phyloP scores from a whole-genome alignment of 2,329 filamentous ascomycete genomes.

The Leptographium procerum region DNA sequence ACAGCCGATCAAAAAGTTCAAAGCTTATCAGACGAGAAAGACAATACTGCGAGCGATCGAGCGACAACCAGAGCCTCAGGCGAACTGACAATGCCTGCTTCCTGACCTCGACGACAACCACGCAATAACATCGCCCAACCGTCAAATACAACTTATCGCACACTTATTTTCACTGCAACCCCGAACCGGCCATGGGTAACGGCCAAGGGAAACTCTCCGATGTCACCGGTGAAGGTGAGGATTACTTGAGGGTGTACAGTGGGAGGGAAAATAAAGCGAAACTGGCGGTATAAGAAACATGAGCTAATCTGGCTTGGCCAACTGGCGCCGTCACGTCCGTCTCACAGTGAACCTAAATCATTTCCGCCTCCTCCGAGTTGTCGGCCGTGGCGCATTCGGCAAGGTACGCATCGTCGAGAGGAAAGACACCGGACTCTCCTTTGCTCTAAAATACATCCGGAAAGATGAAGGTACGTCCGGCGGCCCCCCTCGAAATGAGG shows the following conservation, averaged over 20 bases:
- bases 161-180: neutral
- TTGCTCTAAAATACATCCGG: constrained; percentile 94
- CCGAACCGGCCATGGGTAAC: constrained; percentile 62
- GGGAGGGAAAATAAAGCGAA: neutral
- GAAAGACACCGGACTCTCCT: constrained; percentile 87
- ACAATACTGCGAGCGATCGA: neutral
- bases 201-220: constrained; percentile 88
- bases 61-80: neutral
- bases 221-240: constrained; percentile 76
- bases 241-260: neutral
- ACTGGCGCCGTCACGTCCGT: neutral
- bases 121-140: neutral
- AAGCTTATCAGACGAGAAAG: neutral
- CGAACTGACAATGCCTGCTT: neutral
- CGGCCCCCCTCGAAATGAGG: no score
- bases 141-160: neutral
- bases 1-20: neutral
- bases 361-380: constrained; percentile 87
- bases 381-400: constrained; percentile 95
- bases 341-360: constrained; percentile 87
- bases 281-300: neutral
- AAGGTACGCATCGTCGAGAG: constrained; percentile 98
- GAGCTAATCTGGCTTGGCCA: neutral
- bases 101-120: neutral
- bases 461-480: constrained; percentile 79